Percentiles rank a stretch among this genome's conserved stretches.
These are phyloP conservation scores for Choricystis sp. DNA, from an alignment of 139 green algal species.

Conservation along the genomic window DNA sequence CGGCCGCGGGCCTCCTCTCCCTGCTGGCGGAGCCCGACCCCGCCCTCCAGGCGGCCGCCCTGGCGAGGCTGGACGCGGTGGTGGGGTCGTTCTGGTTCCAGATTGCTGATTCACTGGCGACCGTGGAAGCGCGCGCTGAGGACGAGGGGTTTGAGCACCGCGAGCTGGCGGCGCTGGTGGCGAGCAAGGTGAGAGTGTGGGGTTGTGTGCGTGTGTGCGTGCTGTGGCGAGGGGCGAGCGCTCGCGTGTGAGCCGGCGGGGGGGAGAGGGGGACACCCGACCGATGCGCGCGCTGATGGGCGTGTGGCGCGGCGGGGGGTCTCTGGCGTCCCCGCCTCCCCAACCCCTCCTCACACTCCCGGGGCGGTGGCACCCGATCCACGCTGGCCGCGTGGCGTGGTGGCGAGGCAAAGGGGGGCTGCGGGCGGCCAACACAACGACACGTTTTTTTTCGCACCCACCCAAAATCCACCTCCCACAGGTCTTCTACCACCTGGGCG, in stretches of 20 bases:
- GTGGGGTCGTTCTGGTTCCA: conserved; percentile 81
- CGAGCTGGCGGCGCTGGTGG: conserved; percentile 84
- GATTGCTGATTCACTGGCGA: conserved; percentile 63
- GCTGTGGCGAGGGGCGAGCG: neutral
- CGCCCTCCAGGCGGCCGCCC: conserved; percentile 53
- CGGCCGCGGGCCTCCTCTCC: conserved; percentile 61
- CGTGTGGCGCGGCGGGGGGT: too few relatives aligned
- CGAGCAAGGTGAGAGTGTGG: conserved; percentile 72
- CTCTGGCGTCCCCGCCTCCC: too few relatives aligned
- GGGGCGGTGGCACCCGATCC: too few relatives aligned
- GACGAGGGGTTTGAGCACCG: conserved; percentile 82
- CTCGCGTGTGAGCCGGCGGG: neutral
- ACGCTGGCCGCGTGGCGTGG: too few relatives aligned
- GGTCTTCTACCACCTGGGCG: conserved; percentile 98
- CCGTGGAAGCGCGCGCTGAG: conserved; percentile 86
- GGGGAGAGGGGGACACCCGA: neutral
- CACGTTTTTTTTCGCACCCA: conserved; percentile 1
- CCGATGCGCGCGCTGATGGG: too few relatives aligned
- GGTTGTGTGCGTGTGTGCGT: neutral
- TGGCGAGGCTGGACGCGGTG: conserved; percentile 50
- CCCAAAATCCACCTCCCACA: conserved; percentile 18
- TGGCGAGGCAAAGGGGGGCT: too few relatives aligned
- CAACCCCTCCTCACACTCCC: too few relatives aligned
- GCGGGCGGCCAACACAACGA: neutral
- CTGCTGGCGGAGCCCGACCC: conserved; percentile 78